Evolutionary conservation across 345 rosid genomes (phyloP), one percentile per base, ranked within the genome.

Genomic region (Ceriops tagal): DNA sequence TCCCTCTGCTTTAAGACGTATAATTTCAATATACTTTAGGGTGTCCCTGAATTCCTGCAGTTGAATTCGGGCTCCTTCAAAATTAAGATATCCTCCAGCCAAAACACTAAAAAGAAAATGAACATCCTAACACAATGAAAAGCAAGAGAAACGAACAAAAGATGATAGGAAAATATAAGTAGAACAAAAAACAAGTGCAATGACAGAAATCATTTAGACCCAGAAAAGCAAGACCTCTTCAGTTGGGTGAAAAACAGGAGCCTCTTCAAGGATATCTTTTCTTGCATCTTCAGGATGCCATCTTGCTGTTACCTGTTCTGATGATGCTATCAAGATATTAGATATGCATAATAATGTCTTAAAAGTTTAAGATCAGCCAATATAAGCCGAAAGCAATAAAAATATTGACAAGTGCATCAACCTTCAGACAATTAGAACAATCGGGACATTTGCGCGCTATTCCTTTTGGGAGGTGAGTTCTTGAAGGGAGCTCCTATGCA

Each of bases 11-110:
- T 30, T 72, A 26, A 66, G 73, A 61, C 69, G 83, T 78, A 89
- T 77, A 83, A 82, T 89, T 72, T 83, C 74, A 63, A 91, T 80
- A 68, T 86, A 91, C 51, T 79, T 79, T 27, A 87, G 67, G 5
- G 86, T 83, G 73, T 87, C 92, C 66, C 58, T 65, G 55, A 89
- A 89, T 76, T 91, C 96, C 97, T 89, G 88, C 58, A n/a, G 53
- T 73, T 61, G 64, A 53, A 71, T 67, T 43, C 20, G 75, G 68
- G 62, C 70, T 68, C 62, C 52, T 62, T 73, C 60, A 74, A 30
- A 73, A 64, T 69, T 21, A 43, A 64, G 59, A 57, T 64, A 60
- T 68, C 31, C 24, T 61, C 46, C 53, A 58, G 31, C 46, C 58
- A 47, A 66, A 70, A 49, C 35, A 67, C 58, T 68, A 13, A 43